Conservation (phyloP, 163 green algal genomes). For the Trebouxia gelatinosa region DNA sequence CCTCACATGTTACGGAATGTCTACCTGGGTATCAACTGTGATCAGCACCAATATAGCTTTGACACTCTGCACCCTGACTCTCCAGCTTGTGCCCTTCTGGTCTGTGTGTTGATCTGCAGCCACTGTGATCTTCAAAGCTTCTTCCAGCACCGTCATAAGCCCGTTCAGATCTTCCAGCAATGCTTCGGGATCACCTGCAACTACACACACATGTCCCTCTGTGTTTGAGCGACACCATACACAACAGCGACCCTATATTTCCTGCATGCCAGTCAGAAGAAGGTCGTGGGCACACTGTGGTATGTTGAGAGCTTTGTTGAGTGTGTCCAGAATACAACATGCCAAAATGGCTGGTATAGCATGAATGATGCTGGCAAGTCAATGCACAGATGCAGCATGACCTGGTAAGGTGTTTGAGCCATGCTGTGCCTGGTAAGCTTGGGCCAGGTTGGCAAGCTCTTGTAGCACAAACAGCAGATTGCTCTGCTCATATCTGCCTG, state of each 20-base stretch:
- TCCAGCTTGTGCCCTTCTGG: background rate
- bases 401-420: background rate
- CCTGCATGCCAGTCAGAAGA: no score
- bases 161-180: background rate
- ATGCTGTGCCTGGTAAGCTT: background rate
- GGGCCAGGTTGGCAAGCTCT: constrained; percentile 2
- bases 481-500: background rate
- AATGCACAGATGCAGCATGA: background rate
- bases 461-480: constrained; percentile 7
- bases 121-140: background rate
- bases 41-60: constrained; percentile 8
- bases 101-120: background rate
- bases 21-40: background rate
- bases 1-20: no score
- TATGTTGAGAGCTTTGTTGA: background rate
- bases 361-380: background rate
- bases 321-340: background rate
- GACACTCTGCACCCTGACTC: background rate
- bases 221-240: no score
- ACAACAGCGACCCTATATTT: no score
- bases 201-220: background rate
- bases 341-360: background rate
- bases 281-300: background rate
- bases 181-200: background rate
- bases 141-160: constrained; percentile 5